Conservation (phyloP, 257 asterid species). For the Fraxinus anomala region DNA sequence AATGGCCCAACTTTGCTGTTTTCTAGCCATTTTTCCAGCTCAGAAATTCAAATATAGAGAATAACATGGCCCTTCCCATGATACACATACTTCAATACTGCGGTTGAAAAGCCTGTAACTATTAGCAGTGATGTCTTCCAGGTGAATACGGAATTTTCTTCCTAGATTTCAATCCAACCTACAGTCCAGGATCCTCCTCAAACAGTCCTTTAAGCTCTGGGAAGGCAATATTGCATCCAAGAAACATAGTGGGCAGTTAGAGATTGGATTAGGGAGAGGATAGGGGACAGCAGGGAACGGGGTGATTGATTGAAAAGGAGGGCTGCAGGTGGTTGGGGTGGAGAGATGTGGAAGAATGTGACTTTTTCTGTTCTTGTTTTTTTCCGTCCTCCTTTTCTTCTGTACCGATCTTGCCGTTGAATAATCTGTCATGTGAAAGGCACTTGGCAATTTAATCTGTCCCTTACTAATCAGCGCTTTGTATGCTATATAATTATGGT, state of each 20-base stretch:
- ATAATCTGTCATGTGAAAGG: not conserved
- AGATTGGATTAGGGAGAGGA: not conserved
- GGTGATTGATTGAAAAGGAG: not conserved
- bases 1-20: not conserved
- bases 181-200: not conserved
- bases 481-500: not conserved
- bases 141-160: not conserved
- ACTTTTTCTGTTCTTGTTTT: not conserved
- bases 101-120: not conserved
- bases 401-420: not conserved
- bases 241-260: not conserved
- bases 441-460: not conserved
- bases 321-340: not conserved
- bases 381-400: not conserved
- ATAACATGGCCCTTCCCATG: not conserved
- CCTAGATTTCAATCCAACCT: not conserved
- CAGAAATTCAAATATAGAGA: not conserved
- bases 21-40: not conserved
- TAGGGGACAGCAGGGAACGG: not conserved
- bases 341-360: not conserved
- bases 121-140: not conserved
- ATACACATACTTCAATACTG: not conserved
- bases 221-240: not conserved
- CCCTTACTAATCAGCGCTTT: not conserved
- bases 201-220: not conserved